Base-by-base conservation (phyloP, 495 filamentous ascomycete species). In the Aspergillus diversus region DNA sequence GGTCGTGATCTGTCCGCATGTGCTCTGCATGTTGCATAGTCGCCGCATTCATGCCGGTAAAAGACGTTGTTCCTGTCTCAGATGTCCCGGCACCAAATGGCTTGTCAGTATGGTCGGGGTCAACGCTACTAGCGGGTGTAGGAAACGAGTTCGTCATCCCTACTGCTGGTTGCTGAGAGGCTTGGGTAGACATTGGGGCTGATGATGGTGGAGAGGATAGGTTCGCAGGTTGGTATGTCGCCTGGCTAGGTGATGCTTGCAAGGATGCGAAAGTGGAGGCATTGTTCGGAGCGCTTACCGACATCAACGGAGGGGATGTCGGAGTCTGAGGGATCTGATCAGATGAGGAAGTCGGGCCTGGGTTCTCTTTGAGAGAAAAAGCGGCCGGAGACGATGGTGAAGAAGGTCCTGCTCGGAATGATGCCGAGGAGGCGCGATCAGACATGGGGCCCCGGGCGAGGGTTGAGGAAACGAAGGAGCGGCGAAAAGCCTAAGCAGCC, bases 301-400 rank as follows among this genome's bases (percentile, higher is more conserved):
- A 81, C 80, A 82, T 82, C 77, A 81, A 82, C 78, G 77, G 75
- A 79, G 80, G 78, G 33, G 80, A 81, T 73, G 73, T 75, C 69
- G 78, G 79, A 42, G 79, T 76, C 68, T 77, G 78, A 49, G 77
- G 80, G 43, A 73, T 73, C 46, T 74, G 73, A 61, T 79, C 75
- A 71, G 72, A 73, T 43, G 39, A 13, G 16, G 57, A 66, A n/a
- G 70, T 68, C 59, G 64, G 66, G 48, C 39, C n/a, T 13, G 39
- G 66, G 60, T 60, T 77, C 69, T 75, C 77, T 71, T 82, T 82
- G 27, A 73, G 65, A 66, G 67, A 72, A 39, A 71, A 74, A 55
- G 72, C 66, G 64, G 78, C 71, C 51, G 77, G 75, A 63, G 78
- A 81, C 33, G 80, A 73, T 61, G 78, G 78, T 58, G 80, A 82